Base-by-base conservation (phyloP, 177 flowering plant species). In the Telopea speciosissima region DNA sequence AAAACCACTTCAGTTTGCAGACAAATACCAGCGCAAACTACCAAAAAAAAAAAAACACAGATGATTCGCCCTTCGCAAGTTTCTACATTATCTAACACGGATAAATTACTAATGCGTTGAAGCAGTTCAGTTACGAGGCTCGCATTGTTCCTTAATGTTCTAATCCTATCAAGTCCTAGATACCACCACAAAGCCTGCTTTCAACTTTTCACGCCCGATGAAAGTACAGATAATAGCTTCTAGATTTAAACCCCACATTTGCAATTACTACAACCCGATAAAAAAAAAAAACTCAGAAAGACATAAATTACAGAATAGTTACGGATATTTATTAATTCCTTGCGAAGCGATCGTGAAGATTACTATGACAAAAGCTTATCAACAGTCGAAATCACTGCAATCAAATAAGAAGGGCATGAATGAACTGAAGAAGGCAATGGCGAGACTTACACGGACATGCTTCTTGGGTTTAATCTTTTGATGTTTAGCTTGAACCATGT, bases 401-500 rank as follows among this genome's bases (percentile, higher is more conserved):
- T 36, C 40, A 36, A 36, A 36, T 12, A 49, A 49, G 17, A 12
- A 1, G 19, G 54, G 17, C 54, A 49, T 49, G 3, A 49, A 58
- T 68, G 33, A 65, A 22, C 49, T 6, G 24, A 31, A 24, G 31
- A n/a, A 22, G n/a, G 33, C 28, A 26, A 19, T 10, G 65, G 13
- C 25, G 7, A 66, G 31, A 63, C 75, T 78, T 76, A 83, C 87
- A 3, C 65, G 79, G 16, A 81, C 62, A 26, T 72, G 83, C 68
- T 78, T 88, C 70, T 76, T 81, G 31, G 82, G 77, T 74, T 80
- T 84, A 61, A 79, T 61, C 66, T 84, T 87, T 3, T 84, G 85
- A 58, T 79, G 82, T 69, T 82, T 84, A 17, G 83, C 60, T 75
- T 87, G 80, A 28, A 77, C 91, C 91, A 86, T 84, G 23, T 6